Evolutionary conservation across 495 filamentous ascomycete species (phyloP).

Genomic region (Daldinia decipiens): DNA sequence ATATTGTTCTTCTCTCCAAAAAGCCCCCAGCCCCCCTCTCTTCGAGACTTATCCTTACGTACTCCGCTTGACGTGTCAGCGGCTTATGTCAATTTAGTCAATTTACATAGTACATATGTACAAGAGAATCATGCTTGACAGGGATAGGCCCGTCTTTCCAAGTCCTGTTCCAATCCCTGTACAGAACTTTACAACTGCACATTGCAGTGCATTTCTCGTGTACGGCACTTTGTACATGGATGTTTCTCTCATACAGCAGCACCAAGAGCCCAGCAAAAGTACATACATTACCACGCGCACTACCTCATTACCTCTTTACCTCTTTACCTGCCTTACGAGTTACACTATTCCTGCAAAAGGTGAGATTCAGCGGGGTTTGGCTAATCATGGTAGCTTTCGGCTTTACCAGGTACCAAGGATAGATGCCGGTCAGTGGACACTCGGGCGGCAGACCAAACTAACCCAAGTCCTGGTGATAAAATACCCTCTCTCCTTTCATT

Average conservation of each 20-base stretch:
- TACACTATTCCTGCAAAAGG: slow-evolving; percentile 19
- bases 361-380: slow-evolving; percentile 44
- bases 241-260: neutral
- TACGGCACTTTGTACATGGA: neutral
- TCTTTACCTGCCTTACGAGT: slow-evolving; percentile 8
- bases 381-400: slow-evolving; percentile 38
- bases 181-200: slow-evolving; percentile 1
- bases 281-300: neutral
- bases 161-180: slow-evolving; percentile 5
- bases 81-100: slow-evolving; percentile 6
- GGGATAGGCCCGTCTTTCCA: slow-evolving; percentile 2
- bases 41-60: slow-evolving; percentile 17
- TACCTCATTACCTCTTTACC: slow-evolving; percentile 5
- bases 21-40: neutral
- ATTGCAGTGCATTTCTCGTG: slow-evolving; percentile 13
- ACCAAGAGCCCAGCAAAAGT: slow-evolving; percentile 9
- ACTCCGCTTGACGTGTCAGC: slow-evolving; percentile 23
- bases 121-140: slow-evolving; percentile 18
- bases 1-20: neutral
- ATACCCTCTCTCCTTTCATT: slow-evolving; percentile 31
- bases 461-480: slow-evolving; percentile 22
- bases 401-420: slow-evolving; percentile 42
- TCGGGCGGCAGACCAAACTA: slow-evolving; percentile 40
- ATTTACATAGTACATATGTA: too few species aligned
- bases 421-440: slow-evolving; percentile 37